A percentile compares a stretch with the other conserved stretches of the same genome.
Conservation (phyloP, 2,329 filamentous ascomycete genomes). For the Phialophora tarda region DNA sequence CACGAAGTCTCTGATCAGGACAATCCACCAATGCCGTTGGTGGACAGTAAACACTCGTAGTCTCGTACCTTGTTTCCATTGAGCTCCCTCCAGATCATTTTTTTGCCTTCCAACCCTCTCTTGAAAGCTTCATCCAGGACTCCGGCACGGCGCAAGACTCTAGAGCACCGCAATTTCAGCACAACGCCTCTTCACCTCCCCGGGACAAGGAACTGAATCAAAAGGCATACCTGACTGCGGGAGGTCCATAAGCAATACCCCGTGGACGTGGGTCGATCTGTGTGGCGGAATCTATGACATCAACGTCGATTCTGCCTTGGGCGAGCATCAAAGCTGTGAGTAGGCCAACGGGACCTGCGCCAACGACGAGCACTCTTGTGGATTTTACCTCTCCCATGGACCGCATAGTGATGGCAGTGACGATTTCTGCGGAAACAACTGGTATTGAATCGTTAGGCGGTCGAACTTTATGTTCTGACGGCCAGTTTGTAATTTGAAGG, state of each 20-base stretch:
- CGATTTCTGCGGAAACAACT: too few relatives aligned
- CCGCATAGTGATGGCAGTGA: too few relatives aligned
- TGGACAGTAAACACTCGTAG: constrained; percentile 36
- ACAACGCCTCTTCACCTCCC: background rate
- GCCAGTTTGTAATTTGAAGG: too few relatives aligned
- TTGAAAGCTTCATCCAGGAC: constrained; percentile 59
- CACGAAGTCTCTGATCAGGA: too few relatives aligned
- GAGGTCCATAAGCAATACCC: constrained; percentile 65
- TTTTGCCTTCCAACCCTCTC: constrained; percentile 49
- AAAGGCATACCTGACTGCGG: constrained; percentile 51
- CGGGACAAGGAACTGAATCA: background rate
- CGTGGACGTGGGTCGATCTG: constrained; percentile 51
- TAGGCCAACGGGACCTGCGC: too few relatives aligned
- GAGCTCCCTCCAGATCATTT: constrained; percentile 53
- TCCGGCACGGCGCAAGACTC: constrained; percentile 59
- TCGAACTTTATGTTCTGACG: too few relatives aligned
- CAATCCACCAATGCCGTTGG: constrained; percentile 41
- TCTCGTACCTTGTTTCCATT: constrained; percentile 44
- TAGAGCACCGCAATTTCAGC: constrained; percentile 41
- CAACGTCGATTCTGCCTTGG: constrained; percentile 39
- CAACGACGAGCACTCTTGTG: too few relatives aligned
- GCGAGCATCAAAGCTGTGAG: constrained; percentile 43
- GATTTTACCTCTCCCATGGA: too few relatives aligned
- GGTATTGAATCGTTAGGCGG: too few relatives aligned
- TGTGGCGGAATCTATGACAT: constrained; percentile 55